Base-by-base conservation (phyloP, 1,139 yeast species). In the Candida dubliniensis region DNA sequence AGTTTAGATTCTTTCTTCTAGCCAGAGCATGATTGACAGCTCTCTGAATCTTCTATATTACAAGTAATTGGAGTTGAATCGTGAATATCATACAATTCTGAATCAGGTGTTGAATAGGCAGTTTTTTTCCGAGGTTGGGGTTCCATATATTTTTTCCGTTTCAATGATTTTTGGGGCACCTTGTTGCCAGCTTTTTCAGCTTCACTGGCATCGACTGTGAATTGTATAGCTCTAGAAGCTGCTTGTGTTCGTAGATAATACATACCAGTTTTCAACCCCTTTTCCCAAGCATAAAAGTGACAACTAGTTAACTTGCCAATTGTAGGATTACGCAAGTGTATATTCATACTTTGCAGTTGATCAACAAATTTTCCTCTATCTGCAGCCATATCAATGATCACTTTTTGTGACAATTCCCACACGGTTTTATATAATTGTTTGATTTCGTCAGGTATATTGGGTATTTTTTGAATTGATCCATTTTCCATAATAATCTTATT, bases 271-370 rank as follows among this genome's bases (percentile, higher is more conserved):
- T 93, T 93, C 62, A 93, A 78, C 38, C 98, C 99, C 73, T 84
- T 87, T 67, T 85, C 85, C 98, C 98, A 93, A 37, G 96, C 96
- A 64, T 91, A 89, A 72, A 93, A 93, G 67, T 93, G 98, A 95
- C 91, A 91, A 58, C 91, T 81, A n/a, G 98, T 91, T 53, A 93
- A 76, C 65, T 91, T 91, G 50, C 96, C 95, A 83, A 87, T 83
- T 1, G 97, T 87, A 41, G 97, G 97, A 46, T 84, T 81, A 62
- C 79, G 82, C 65, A 91, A 75, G 70, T 87, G 87, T 55, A 91
- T 82, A 66, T 91, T 93, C 77, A 93, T 74, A 44, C 95, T 83
- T 70, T 93, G 98, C 51, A 95, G 87, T 67, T 93, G 99, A 66
- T 93, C 99, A 60, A 93, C 84, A 68, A 81, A 93, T 26, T 95